These are phyloP conservation scores for Polyplosphaeria fusca DNA, from an alignment of 495 filamentous ascomycete species.

Conservation along the genomic window DNA sequence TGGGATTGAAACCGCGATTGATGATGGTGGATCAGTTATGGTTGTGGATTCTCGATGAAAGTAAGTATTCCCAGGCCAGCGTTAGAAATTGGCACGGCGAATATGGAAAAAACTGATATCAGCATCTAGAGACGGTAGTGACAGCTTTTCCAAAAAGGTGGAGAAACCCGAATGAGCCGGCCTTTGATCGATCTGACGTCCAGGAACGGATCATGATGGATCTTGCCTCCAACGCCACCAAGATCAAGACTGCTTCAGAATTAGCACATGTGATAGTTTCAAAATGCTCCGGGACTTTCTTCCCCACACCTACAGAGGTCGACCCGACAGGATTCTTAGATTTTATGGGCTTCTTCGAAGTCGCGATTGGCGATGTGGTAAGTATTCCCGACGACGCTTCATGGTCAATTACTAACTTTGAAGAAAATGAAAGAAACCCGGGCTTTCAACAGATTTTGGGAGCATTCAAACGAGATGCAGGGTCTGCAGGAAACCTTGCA, in stretches of 20 bases:
- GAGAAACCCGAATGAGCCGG: not conserved
- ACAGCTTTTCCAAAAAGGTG: not conserved
- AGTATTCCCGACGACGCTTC: not conserved
- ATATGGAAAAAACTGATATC: not conserved
- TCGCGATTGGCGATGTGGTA: not conserved
- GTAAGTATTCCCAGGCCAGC: not conserved
- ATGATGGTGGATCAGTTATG: slow-evolving; percentile 9
- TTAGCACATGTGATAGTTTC: not conserved
- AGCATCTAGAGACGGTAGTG: not conserved
- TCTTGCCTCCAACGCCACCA: not conserved
- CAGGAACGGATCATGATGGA: not conserved
- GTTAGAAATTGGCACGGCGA: not conserved
- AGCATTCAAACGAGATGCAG: not conserved
- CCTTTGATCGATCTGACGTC: not conserved
- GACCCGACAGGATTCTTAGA: not conserved
- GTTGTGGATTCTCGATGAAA: not conserved
- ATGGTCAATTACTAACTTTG: not conserved
- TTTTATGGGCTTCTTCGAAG: not conserved
- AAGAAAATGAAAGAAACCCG: not conserved
- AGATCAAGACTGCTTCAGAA: not conserved
- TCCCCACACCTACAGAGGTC: not conserved
- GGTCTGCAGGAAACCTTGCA: no score
- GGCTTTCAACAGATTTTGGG: not conserved
- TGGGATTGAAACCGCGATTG: not conserved
- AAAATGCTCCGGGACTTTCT: slow-evolving; percentile 5